Evolutionary conservation across 495 filamentous ascomycete species (phyloP).

Genomic region (Chlorociboria aeruginascens): DNA sequence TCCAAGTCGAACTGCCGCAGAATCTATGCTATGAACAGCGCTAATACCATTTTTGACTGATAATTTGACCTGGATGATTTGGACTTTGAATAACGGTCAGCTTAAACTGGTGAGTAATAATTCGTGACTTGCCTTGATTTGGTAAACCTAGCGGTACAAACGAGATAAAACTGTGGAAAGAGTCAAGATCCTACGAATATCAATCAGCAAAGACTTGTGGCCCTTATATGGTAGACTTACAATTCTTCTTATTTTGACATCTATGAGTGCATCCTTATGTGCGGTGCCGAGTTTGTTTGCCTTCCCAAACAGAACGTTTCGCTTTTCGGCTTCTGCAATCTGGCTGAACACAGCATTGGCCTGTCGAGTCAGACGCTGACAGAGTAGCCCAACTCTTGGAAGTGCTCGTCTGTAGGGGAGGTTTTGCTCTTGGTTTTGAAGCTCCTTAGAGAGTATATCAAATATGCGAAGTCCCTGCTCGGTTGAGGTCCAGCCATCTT

Average conservation of each 20-base stretch:
- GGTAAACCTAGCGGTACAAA: conserved; percentile 13
- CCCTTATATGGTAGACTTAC: conserved; percentile 1
- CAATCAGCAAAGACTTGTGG: not conserved
- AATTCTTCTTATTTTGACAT: conserved; percentile 17
- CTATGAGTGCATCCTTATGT: conserved; percentile 18
- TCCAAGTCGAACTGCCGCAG: conserved; percentile 27
- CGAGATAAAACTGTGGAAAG: conserved; percentile 25
- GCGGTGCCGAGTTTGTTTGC: conserved; percentile 26
- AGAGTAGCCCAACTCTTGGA: conserved; percentile 32
- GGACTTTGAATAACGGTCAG: conserved; percentile 26
- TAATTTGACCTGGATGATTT: conserved; percentile 29
- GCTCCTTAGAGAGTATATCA: conserved; percentile 33
- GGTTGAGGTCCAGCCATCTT: conserved; percentile 7
- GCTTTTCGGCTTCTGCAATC: conserved; percentile 42
- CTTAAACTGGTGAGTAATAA: not conserved
- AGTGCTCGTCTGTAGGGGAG: conserved; percentile 27
- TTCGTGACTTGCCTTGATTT: conserved; percentile 1
- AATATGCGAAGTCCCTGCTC: conserved; percentile 27
- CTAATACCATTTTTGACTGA: conserved; percentile 32
- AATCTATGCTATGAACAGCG: conserved; percentile 17
- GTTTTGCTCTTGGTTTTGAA: conserved; percentile 30
- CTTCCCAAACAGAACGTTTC: conserved; percentile 40
- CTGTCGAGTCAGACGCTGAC: conserved; percentile 28
- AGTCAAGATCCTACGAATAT: conserved; percentile 19
- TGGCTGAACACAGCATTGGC: conserved; percentile 32